phyloP scores from a whole-genome alignment of 768 basidiomycete genomes.

The Lyophyllum semitale region DNA sequence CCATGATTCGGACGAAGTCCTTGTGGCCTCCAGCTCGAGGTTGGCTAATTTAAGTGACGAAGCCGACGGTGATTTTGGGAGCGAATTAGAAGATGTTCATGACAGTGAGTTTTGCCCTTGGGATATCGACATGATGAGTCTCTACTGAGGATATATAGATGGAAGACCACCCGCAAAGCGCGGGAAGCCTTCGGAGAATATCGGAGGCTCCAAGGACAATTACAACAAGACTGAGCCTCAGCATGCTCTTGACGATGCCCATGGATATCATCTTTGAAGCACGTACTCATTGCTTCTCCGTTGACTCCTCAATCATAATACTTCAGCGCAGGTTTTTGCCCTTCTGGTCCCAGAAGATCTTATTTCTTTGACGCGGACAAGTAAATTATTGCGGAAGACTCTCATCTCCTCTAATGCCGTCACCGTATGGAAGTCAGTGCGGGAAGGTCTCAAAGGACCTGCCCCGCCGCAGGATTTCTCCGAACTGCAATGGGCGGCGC shows the following conservation, averaged over 20 bases:
- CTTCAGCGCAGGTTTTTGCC: conserved; percentile 23
- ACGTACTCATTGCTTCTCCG: neutral
- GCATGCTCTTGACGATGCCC: conserved; percentile 24
- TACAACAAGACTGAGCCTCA: neutral
- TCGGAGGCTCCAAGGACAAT: neutral
- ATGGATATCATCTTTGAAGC: conserved; percentile 29
- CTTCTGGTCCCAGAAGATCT: conserved; percentile 25
- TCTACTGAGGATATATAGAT: no score
- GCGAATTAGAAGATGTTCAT: no score
- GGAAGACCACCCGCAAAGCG: no score
- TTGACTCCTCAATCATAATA: neutral
- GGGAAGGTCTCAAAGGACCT: conserved; percentile 17
- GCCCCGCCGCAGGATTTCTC: conserved; percentile 23
- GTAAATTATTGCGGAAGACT: conserved; percentile 21
- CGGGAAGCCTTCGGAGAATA: neutral
- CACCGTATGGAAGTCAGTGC: conserved; percentile 26
- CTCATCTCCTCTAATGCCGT: conserved; percentile 17
- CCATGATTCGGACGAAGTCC: no score
- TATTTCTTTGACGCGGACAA: conserved; percentile 22
- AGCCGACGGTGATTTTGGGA: no score
- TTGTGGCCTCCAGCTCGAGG: no score
- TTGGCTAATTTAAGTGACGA: no score
- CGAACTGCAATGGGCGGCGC: conserved; percentile 27
- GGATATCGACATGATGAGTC: no score
- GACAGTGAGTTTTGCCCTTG: no score